Evolutionary conservation across 371 early-diverging fungal species (phyloP).

Genomic region (Actinomortierella ambigua): DNA sequence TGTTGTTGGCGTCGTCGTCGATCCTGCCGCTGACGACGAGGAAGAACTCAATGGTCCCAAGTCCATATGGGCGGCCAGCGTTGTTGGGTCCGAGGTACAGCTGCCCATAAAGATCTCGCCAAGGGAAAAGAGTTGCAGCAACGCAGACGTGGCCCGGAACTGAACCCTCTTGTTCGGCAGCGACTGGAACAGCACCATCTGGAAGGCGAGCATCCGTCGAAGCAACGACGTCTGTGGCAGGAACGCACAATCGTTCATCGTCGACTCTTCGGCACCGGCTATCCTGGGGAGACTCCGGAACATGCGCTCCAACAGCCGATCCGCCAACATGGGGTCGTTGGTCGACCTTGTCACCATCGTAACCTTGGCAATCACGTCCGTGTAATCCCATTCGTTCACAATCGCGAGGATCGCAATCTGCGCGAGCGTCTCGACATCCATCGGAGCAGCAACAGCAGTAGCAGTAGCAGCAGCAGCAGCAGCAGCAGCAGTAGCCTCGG

Average conservation of each 20-base stretch:
- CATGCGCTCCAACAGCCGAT: conserved; percentile 32
- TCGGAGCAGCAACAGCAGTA: no score
- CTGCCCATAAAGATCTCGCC: conserved; percentile 41
- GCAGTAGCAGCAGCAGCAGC: no score
- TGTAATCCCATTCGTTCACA: conserved; percentile 40
- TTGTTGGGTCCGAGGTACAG: conserved; percentile 34
- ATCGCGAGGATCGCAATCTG: conserved; percentile 26
- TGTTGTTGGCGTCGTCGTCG: conserved; percentile 2
- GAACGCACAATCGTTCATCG: conserved; percentile 22
- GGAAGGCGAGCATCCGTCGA: conserved; percentile 37
- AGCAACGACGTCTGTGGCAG: conserved; percentile 29
- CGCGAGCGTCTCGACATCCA: conserved; percentile 24
- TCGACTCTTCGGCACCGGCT: conserved; percentile 38
- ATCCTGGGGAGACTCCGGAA: conserved; percentile 36
- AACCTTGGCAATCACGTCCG: conserved; percentile 27
- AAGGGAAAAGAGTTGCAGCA: conserved; percentile 35
- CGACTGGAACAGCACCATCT: conserved; percentile 36
- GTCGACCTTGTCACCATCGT: conserved; percentile 15
- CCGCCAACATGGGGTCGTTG: conserved; percentile 17
- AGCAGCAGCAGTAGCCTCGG: no score
- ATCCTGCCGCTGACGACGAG: no score
- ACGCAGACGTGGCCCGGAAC: conserved; percentile 25
- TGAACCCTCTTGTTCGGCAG: conserved; percentile 33
- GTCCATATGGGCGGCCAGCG: conserved; percentile 30
- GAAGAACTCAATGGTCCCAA: no score